Evolutionary conservation across 768 basidiomycete species (phyloP).

Genomic region (Cystofilobasidium bisporidii): DNA sequence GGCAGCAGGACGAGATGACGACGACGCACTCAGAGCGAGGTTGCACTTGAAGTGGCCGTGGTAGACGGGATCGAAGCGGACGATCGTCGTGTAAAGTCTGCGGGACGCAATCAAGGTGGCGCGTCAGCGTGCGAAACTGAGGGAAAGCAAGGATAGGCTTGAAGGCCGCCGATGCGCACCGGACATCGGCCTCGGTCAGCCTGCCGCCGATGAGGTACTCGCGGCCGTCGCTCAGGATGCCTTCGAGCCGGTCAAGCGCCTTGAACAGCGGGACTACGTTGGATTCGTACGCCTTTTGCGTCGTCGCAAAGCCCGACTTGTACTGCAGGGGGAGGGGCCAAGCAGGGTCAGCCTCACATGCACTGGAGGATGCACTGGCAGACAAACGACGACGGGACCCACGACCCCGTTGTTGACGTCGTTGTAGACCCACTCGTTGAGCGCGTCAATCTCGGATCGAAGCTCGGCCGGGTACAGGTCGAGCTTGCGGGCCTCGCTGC

Average conservation of each 20-base stretch:
- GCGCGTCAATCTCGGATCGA: slow-evolving; percentile 63
- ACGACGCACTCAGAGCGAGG: slow-evolving; percentile 47
- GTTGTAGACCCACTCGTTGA: slow-evolving; percentile 75
- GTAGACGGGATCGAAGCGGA: slow-evolving; percentile 82
- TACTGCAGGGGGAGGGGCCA: slow-evolving; percentile 51
- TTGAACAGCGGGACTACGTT: slow-evolving; percentile 66
- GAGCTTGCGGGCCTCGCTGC: slow-evolving; percentile 48
- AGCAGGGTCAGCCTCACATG: not conserved
- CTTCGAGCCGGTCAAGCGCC: slow-evolving; percentile 71
- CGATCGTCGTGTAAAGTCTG: slow-evolving; percentile 86
- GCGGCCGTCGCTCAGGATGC: slow-evolving; percentile 57
- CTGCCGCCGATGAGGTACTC: slow-evolving; percentile 72
- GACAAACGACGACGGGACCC: not conserved
- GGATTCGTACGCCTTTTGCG: slow-evolving; percentile 65
- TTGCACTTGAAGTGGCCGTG: slow-evolving; percentile 92
- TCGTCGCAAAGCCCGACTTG: slow-evolving; percentile 74
- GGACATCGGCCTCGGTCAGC: slow-evolving; percentile 55
- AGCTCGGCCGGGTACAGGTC: slow-evolving; percentile 71
- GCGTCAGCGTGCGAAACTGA: too few relatives aligned
- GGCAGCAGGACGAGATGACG: too few relatives aligned
- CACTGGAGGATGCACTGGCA: not conserved
- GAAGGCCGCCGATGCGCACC: slow-evolving; percentile 29
- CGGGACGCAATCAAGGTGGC: too few relatives aligned
- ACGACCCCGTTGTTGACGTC: slow-evolving; percentile 50
- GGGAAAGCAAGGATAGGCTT: not conserved